Conservation (phyloP, 2,329 filamentous ascomycete genomes). For the Clarireedia hainanense region DNA sequence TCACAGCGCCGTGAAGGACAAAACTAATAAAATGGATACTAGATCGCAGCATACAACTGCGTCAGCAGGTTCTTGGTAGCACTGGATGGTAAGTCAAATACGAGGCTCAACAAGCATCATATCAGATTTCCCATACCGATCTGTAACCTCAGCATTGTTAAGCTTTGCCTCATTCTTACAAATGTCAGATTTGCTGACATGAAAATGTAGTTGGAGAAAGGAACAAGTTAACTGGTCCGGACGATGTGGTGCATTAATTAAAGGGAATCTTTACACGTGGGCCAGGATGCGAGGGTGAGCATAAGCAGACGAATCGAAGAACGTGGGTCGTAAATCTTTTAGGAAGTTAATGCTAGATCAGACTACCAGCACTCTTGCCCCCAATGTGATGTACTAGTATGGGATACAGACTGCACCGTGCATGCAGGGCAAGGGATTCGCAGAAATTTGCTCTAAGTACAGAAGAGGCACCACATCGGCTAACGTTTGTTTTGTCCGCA, state of each 20-base stretch:
- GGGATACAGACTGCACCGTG: neutral
- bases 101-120: neutral
- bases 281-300: neutral
- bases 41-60: slow-evolving; percentile 72
- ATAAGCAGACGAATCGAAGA: too few relatives aligned
- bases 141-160: slow-evolving; percentile 5
- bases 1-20: neutral
- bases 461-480: too few relatives aligned
- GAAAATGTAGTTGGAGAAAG: slow-evolving; percentile 24
- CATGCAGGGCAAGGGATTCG: neutral
- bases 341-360: too few relatives aligned
- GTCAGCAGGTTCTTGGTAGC: slow-evolving; percentile 79
- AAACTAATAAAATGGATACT: neutral
- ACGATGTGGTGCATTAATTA: slow-evolving; percentile 4
- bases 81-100: slow-evolving; percentile 54
- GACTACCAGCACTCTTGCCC: too few relatives aligned
- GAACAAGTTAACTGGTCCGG: slow-evolving; percentile 20
- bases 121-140: neutral
- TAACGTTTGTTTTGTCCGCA: too few relatives aligned
- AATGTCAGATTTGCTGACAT: too few relatives aligned
- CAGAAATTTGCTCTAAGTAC: too few relatives aligned
- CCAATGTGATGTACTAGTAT: too few relatives aligned
- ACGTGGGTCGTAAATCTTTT: too few relatives aligned
- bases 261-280: neutral
- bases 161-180: too few relatives aligned